These are phyloP conservation scores for Penicillium sp. DNA, from an alignment of 2,329 filamentous ascomycete genomes.

Conservation along the genomic window DNA sequence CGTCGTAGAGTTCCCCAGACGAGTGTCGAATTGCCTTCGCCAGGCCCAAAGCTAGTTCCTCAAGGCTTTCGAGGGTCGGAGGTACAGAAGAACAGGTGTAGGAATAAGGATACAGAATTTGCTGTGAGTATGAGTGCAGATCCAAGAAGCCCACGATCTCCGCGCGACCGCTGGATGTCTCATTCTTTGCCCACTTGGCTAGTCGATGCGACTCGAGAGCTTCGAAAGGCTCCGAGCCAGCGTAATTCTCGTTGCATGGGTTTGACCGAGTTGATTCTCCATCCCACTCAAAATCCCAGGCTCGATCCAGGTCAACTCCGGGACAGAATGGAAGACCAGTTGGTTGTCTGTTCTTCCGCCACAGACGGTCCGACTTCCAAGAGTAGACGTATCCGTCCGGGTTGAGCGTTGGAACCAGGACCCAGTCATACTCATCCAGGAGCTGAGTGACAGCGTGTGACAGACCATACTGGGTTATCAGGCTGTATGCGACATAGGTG, in stretches of 20 bases:
- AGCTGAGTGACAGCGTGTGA: slow-evolving; percentile 69
- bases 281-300: slow-evolving; percentile 85
- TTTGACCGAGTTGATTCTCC: slow-evolving; percentile 66
- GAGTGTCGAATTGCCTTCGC: slow-evolving; percentile 86
- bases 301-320: slow-evolving; percentile 85
- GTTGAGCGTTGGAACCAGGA: slow-evolving; percentile 87
- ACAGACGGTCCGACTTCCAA: slow-evolving; percentile 87
- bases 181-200: slow-evolving; percentile 78
- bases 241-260: slow-evolving; percentile 88
- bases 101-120: slow-evolving; percentile 88
- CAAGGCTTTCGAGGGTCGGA: slow-evolving; percentile 84
- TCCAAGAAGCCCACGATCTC: slow-evolving; percentile 85
- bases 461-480: slow-evolving; percentile 83
- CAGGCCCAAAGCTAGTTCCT: slow-evolving; percentile 84
- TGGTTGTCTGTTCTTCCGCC: slow-evolving; percentile 86
- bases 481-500: slow-evolving; percentile 84
- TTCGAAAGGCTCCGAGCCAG: slow-evolving; percentile 80
- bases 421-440: slow-evolving; percentile 79
- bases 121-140: slow-evolving; percentile 92
- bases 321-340: slow-evolving; percentile 81
- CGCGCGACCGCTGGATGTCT: slow-evolving; percentile 69
- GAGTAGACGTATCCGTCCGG: slow-evolving; percentile 94
- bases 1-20: slow-evolving; percentile 72
- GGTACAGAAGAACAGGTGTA: slow-evolving; percentile 78
- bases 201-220: slow-evolving; percentile 75